Conservation (phyloP, 108 stramenopile species). For the Pseudonitzschia multiseries region DNA sequence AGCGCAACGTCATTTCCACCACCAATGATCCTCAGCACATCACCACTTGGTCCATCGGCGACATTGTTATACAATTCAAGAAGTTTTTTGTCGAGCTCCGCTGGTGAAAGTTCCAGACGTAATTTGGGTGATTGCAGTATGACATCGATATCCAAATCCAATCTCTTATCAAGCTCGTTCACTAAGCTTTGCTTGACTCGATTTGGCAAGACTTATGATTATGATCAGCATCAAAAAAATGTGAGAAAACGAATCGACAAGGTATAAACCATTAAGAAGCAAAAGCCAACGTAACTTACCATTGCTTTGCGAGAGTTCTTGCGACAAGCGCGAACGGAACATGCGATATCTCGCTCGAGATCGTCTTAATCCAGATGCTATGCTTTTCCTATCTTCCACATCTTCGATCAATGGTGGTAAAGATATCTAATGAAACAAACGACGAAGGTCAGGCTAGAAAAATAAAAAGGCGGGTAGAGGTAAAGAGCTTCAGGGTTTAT, state of each 20-base stretch:
- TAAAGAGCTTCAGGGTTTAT: neutral
- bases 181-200: slow-evolving; percentile 58
- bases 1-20: slow-evolving; percentile 75
- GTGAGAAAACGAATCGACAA: neutral
- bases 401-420: slow-evolving; percentile 70
- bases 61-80: slow-evolving; percentile 75
- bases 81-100: slow-evolving; percentile 77
- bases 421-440: slow-evolving; percentile 44
- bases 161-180: slow-evolving; percentile 70
- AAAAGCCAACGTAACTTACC: slow-evolving; percentile 20
- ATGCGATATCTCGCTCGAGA: slow-evolving; percentile 60
- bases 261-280: neutral
- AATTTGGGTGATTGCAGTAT: slow-evolving; percentile 73
- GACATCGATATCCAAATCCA: slow-evolving; percentile 81
- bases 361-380: slow-evolving; percentile 49
- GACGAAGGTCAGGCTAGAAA: neutral
- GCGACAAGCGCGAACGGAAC: slow-evolving; percentile 64
- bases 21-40: slow-evolving; percentile 72
- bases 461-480: neutral
- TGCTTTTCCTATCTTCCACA: slow-evolving; percentile 45
- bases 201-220: slow-evolving; percentile 53
- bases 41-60: slow-evolving; percentile 66
- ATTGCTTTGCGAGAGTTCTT: slow-evolving; percentile 69
- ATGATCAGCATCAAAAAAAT: neutral
- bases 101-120: slow-evolving; percentile 79